These are phyloP conservation scores for Kalaharituber pfeilii DNA, from an alignment of 2,329 filamentous ascomycete genomes.

Conservation along the genomic window DNA sequence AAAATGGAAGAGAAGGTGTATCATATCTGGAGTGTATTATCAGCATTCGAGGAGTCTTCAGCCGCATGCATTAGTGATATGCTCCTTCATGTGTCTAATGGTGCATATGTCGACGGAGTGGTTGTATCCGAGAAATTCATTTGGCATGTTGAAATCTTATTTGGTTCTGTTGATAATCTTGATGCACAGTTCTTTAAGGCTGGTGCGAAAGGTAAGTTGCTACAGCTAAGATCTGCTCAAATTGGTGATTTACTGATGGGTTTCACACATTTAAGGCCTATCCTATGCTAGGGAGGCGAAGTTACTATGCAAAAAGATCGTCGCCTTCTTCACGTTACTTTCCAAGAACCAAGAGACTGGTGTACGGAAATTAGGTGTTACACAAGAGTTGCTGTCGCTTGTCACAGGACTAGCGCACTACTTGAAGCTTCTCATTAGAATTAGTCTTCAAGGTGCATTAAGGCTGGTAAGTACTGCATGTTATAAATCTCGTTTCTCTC, in stretches of 20 bases:
- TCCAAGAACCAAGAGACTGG: conserved; percentile 88
- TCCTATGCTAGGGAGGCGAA: conserved; percentile 94
- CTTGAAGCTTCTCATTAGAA: conserved; percentile 88
- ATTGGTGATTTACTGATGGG: conserved; percentile 1
- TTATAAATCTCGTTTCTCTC: conserved; percentile 8
- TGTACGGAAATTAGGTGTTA: conserved; percentile 82
- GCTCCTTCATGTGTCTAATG: conserved; percentile 95
- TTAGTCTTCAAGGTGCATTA: conserved; percentile 83
- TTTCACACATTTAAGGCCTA: conserved; percentile 39
- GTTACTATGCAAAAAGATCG: conserved; percentile 97
- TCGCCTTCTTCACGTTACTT: conserved; percentile 87
- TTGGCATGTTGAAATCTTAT: conserved; percentile 83
- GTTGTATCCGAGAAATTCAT: conserved; percentile 93
- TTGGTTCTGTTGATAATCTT: conserved; percentile 70
- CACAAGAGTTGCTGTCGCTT: conserved; percentile 90
- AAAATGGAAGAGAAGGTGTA: conserved; percentile 96
- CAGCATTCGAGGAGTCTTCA: conserved; percentile 91
- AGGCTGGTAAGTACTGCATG: conserved; percentile 38
- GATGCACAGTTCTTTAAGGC: conserved; percentile 52
- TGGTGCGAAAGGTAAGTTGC: conserved; percentile 53
- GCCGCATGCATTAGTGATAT: conserved; percentile 98
- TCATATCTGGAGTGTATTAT: conserved; percentile 93
- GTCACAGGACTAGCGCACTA: conserved; percentile 95
- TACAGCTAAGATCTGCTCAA: background rate
- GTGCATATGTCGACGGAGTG: conserved; percentile 86